Conservation (phyloP, 345 rosid genomes). For the Citrus mangshanensis region DNA sequence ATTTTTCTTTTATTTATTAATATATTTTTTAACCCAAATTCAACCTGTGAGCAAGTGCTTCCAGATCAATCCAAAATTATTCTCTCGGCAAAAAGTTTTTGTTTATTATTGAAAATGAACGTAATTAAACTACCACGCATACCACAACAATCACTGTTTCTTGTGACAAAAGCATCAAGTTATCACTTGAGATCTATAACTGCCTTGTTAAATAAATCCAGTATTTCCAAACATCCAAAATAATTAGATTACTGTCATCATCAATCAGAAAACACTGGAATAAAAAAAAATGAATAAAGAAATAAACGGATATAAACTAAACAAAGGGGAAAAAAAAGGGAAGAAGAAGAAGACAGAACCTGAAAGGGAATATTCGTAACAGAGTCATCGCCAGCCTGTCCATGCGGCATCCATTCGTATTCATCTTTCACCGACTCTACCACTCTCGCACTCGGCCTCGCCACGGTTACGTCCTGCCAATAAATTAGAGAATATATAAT, state of each 20-base stretch:
- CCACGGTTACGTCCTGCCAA: slow-evolving; percentile 21
- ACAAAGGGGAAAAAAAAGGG: no score
- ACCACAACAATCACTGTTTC: background rate
- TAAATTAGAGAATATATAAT: background rate
- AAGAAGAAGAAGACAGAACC: slow-evolving; percentile 18
- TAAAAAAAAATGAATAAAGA: background rate
- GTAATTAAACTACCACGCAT: background rate
- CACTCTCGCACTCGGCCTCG: slow-evolving; percentile 16
- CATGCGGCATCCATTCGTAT: slow-evolving; percentile 27
- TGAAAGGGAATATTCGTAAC: slow-evolving; percentile 50
- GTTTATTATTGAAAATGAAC: background rate
- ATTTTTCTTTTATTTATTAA: background rate
- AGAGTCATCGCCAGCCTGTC: slow-evolving; percentile 50
- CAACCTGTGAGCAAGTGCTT: background rate
- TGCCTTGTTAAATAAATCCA: background rate
- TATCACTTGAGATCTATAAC: background rate
- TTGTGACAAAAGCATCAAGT: background rate
- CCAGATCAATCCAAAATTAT: background rate
- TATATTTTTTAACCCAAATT: background rate
- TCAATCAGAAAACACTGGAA: background rate
- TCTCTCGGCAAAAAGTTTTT: background rate
- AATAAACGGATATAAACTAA: no score
- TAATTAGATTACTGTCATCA: background rate
- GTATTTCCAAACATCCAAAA: background rate
- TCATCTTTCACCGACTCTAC: slow-evolving; percentile 26